These are phyloP conservation scores for Orbilia javanica DNA, from an alignment of 2,329 filamentous ascomycete genomes.

Conservation along the genomic window DNA sequence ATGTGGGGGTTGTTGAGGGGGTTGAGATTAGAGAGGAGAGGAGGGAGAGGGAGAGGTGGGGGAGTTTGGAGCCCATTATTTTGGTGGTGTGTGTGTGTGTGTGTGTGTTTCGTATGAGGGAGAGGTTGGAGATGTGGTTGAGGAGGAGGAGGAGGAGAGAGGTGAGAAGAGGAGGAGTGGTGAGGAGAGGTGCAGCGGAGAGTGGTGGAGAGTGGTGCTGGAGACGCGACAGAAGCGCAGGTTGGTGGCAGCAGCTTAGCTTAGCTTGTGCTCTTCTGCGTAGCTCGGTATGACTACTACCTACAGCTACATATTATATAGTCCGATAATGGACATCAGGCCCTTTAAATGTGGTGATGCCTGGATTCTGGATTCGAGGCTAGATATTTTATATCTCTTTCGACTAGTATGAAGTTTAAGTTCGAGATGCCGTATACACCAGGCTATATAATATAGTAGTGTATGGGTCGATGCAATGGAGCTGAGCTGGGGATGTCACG, in stretches of 20 bases:
- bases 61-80: slow-evolving; percentile 54
- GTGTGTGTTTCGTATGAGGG: too few species aligned
- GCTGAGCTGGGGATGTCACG: neutral
- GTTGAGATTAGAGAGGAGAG: slow-evolving; percentile 32
- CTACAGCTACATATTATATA: neutral
- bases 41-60: slow-evolving; percentile 30
- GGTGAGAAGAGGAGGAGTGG: neutral
- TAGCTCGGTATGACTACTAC: neutral
- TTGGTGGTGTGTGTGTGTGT: neutral
- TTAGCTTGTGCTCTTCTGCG: too few species aligned
- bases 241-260: neutral
- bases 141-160: neutral
- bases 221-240: slow-evolving; percentile 51
- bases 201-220: slow-evolving; percentile 28
- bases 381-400: too few species aligned
- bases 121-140: neutral
- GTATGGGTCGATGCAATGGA: too few species aligned
- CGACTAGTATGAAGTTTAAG: too few species aligned
- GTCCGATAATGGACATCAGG: neutral
- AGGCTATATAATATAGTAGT: too few species aligned
- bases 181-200: neutral
- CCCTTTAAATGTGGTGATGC: too few species aligned
- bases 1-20: slow-evolving; percentile 11
- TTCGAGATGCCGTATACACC: too few species aligned
- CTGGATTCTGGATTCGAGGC: too few species aligned